Evolutionary conservation across 305 asterid species (phyloP), one percentile per base, ranked within the genome.

Genomic region (Andrographis paniculata): DNA sequence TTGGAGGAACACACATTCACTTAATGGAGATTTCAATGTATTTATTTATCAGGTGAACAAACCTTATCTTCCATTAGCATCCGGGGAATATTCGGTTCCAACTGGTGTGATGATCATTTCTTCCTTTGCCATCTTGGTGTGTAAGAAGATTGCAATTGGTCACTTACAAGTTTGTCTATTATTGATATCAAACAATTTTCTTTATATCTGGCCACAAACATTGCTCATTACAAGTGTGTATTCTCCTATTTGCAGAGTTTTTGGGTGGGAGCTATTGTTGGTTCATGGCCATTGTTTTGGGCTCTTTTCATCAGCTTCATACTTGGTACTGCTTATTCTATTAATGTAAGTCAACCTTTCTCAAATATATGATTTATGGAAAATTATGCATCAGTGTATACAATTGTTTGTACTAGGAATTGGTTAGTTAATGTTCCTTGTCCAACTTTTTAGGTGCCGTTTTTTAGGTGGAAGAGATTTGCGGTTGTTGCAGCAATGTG

Each of bases 11-110:
- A 24, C 30, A 3, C 30, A 24, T 24, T 24, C 4, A 24, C 8
- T 33, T 10, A n/a, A n/a, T n/a, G n/a, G n/a, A n/a, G n/a, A n/a
- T n/a, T n/a, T n/a, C n/a, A n/a, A n/a, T n/a, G n/a, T n/a, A n/a
- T n/a, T n/a, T n/a, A n/a, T 39, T 36, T 55, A 46, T 45, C 82
- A 91, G 99, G 95, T 91, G 42, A 91, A 91, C 69, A 91, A 91
- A 67, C 99, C 99, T 39, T 81, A 91, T 67, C 99, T 91, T 64
- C 99, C 96, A 0, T 69, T 91, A 82, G 99, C 99, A 37, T 83
- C 99, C 20, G 99, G 99, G 53, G 99, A 91, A 71, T 91, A 80
- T 68, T 86, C 99, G 22, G 68, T 83, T 20, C 57, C 56, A 64
- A 77, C 92, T 14, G 99, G 94, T 12, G 70, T 77, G 60, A 47